Evolutionary conservation across 495 filamentous ascomycete genomes (phyloP).

Genomic region (Penicillium cinerascens): DNA sequence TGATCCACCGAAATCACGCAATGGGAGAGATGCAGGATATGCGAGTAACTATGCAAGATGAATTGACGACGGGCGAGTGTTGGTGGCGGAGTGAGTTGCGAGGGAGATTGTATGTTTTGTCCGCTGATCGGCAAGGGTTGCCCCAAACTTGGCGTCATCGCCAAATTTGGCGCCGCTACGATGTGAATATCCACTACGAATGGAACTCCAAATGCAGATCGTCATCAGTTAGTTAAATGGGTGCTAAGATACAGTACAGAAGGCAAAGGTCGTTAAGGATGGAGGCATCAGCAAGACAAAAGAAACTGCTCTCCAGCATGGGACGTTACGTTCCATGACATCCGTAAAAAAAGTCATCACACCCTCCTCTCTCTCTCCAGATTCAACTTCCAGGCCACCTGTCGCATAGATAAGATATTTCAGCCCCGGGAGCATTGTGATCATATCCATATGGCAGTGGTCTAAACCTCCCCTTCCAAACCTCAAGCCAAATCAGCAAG

Average conservation of each 20-base stretch:
- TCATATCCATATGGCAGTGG: constrained; percentile 15
- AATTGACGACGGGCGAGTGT: background rate
- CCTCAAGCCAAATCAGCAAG: constrained; percentile 14
- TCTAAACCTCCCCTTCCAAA: constrained; percentile 3
- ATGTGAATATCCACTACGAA: background rate
- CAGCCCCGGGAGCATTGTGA: constrained; percentile 6
- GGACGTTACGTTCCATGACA: constrained; percentile 22
- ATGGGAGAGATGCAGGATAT: background rate
- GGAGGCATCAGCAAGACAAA: constrained; percentile 21
- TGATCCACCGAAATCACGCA: constrained; percentile 2
- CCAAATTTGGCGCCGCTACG: background rate
- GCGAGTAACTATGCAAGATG: background rate
- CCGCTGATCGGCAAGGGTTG: constrained; percentile 28
- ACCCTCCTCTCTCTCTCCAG: constrained; percentile 14
- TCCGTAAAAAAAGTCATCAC: constrained; percentile 25
- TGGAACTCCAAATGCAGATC: constrained; percentile 13
- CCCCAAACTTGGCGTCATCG: constrained; percentile 22
- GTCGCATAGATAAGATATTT: constrained; percentile 17
- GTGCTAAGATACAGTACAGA: constrained; percentile 50
- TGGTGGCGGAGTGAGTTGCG: constrained; percentile 3
- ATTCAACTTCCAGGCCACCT: constrained; percentile 6
- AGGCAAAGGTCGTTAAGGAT: constrained; percentile 41
- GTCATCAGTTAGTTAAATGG: constrained; percentile 42
- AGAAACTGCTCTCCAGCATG: constrained; percentile 21
- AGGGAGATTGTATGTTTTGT: constrained; percentile 12